phyloP scores from a whole-genome alignment of 768 basidiomycete species.

The Hericium erinaceus region DNA sequence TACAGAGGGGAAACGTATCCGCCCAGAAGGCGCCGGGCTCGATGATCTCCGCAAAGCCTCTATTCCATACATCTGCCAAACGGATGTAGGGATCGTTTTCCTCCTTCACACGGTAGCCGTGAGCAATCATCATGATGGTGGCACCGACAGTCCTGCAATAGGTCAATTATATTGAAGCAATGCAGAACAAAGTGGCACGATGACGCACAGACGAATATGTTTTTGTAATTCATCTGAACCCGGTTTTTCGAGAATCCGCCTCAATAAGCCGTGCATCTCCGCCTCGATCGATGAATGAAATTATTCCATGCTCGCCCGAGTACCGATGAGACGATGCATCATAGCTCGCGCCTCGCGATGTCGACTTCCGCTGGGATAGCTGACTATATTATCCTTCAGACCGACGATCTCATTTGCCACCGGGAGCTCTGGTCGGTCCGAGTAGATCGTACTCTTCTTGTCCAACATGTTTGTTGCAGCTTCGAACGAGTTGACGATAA shows the following conservation, averaged over 20 bases:
- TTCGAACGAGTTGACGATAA: constrained; percentile 27
- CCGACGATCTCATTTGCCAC: no score
- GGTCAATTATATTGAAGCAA: not conserved
- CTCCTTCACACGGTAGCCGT: not conserved
- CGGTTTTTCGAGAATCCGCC: not conserved
- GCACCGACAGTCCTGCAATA: no score
- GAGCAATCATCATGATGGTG: not conserved
- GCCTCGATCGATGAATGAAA: not conserved
- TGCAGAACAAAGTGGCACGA: not conserved
- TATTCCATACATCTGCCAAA: not conserved
- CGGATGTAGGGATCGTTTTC: not conserved
- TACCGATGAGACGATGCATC: not conserved
- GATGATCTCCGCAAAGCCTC: not conserved
- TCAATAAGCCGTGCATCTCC: not conserved
- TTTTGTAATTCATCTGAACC: not conserved
- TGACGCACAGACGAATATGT: not conserved
- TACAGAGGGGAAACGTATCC: not conserved
- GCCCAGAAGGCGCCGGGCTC: not conserved
- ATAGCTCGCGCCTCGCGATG: no score
- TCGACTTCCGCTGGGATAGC: no score
- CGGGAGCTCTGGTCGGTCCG: not conserved
- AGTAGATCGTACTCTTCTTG: constrained; percentile 1
- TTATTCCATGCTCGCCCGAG: not conserved
- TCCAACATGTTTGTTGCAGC: constrained; percentile 2
- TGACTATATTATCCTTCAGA: no score